Conservation (phyloP, 208 protist genomes). For the Trypanosomatidae sp. region DNA sequence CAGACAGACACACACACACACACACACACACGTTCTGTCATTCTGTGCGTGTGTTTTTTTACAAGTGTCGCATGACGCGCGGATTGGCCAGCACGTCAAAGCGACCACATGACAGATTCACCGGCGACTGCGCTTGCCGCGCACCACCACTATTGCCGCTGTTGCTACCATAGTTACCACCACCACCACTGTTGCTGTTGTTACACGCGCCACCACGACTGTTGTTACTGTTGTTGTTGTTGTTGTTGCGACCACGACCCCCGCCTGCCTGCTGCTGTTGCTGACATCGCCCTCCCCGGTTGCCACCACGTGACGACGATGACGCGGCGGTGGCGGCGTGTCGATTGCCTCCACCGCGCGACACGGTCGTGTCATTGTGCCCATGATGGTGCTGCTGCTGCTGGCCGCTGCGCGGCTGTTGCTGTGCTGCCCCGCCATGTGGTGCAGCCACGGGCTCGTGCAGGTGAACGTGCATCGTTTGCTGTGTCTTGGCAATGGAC, state of each 20-base stretch:
- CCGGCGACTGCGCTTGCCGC: neutral
- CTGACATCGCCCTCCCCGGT: too few species aligned
- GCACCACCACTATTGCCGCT: neutral
- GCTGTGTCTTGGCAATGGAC: conserved; percentile 5
- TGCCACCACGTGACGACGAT: too few species aligned
- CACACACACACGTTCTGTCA: neutral
- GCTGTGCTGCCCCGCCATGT: too few species aligned
- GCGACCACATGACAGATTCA: conserved; percentile 12
- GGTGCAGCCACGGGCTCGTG: too few species aligned
- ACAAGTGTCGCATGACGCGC: conserved; percentile 1
- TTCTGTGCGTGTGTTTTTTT: conserved; percentile 2
- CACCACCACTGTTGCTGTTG: neutral
- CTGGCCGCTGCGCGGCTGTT: too few species aligned
- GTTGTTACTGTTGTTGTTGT: neutral
- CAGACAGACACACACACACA: neutral
- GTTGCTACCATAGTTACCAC: neutral
- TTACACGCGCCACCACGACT: neutral
- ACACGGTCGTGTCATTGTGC: too few species aligned
- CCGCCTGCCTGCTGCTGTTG: too few species aligned
- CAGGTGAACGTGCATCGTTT: neutral
- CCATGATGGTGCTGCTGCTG: too few species aligned
- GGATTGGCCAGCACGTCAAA: conserved; percentile 10
- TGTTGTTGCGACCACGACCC: neutral
- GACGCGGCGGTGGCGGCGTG: too few species aligned
- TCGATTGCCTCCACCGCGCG: too few species aligned